Evolutionary conservation across 495 filamentous ascomycete genomes (phyloP), one percentile per base, ranked within the genome.

Genomic region (Copromyces sp.): DNA sequence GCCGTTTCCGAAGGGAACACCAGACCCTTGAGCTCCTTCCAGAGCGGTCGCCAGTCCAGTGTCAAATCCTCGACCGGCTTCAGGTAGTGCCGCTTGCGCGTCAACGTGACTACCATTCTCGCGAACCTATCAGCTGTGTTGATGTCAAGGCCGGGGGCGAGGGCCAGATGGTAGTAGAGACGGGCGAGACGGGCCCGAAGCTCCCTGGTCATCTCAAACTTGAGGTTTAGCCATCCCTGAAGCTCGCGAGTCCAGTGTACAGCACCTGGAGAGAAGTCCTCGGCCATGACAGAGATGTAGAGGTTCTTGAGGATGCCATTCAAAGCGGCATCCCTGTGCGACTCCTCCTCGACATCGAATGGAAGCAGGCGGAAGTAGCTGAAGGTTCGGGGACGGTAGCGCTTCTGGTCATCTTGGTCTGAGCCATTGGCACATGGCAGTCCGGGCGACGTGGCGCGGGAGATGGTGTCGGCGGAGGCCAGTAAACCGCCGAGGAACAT

Each of bases 201-300:
- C 73, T 89, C 89, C 71, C 90, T 87, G 61, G 94, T 93, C 72
- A 95, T 92, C 82, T 98, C 96, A 79, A 98, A 99, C 83, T 99
- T 99, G 78, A 98, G 87, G 9, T 90, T 90, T 35, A 99, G 85
- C 96, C 95, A 99, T 82, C 92, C 94, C 78, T 93, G 88, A 29
- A 99, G 89, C 86, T 98, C 95, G 76, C 95, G 89, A 70, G 95
- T 98, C 96, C 96, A 99, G 82, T 98, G 94, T 29, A 97, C 86
- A 14, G 95, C 95, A 17, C 95, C 96, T 0, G 95, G 92, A 69
- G 90, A 88, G 81, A 98, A 98, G 80, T 99, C 96, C 41, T 97
- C 94, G 17, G 95, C 91, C 80, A 93, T 90, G 73, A 98, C 87
- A 38, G 94, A 87, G 77, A 97, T 91, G 78, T 97, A 98, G 37